Conservation (phyloP, 495 filamentous ascomycete genomes). For the Cercophora scortea region DNA sequence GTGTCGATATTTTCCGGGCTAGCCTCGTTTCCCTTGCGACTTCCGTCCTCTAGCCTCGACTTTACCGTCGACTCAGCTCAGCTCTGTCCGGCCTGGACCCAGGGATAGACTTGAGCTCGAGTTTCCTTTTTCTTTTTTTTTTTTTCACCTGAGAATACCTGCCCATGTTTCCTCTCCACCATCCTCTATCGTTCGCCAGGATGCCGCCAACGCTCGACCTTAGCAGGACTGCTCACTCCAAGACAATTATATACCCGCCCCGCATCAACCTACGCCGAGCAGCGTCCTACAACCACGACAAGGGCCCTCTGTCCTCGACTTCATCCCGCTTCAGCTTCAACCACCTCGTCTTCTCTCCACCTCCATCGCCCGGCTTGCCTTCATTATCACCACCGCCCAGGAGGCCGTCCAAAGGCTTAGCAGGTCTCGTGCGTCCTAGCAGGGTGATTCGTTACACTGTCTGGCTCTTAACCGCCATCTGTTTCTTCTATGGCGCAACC, state of each 20-base stretch:
- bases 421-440: conserved; percentile 31
- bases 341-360: conserved; percentile 54
- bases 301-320: conserved; percentile 42
- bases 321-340: conserved; percentile 53
- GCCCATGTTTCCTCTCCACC: too few relatives aligned
- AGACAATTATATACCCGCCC: conserved; percentile 42
- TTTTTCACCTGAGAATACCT: too few relatives aligned
- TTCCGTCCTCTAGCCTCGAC: too few relatives aligned
- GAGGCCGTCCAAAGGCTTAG: conserved; percentile 33
- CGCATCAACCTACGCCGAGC: conserved; percentile 43
- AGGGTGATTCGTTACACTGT: conserved; percentile 37
- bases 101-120: too few relatives aligned
- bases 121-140: too few relatives aligned
- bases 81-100: too few relatives aligned
- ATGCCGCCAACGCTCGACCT: conserved; percentile 46
- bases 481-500: conserved; percentile 26
- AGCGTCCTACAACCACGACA: conserved; percentile 40
- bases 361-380: conserved; percentile 57
- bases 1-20: too few relatives aligned
- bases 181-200: not conserved
- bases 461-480: conserved; percentile 31
- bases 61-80: too few relatives aligned
- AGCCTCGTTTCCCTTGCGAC: too few relatives aligned
- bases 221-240: conserved; percentile 37
- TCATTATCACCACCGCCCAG: conserved; percentile 54